Conservation (phyloP, 345 rosid species). For the Gossypium sturtianum region DNA sequence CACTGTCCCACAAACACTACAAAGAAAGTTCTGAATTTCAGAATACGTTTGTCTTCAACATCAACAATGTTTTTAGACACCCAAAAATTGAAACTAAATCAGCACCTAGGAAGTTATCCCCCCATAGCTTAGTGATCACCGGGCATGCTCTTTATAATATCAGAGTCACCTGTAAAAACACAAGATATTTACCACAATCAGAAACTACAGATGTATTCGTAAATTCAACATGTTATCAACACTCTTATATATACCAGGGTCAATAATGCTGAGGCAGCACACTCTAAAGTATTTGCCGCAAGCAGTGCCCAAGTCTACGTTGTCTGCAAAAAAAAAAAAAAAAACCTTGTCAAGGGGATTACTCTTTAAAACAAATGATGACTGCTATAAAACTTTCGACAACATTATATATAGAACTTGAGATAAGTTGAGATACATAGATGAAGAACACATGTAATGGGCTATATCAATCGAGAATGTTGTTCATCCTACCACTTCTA, state of each 20-base stretch:
- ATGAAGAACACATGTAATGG: neutral
- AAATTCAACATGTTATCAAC: neutral
- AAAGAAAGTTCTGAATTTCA: conserved; percentile 5
- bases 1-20: conserved; percentile 2
- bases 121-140: conserved; percentile 23
- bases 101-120: neutral
- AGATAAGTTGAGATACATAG: neutral
- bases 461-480: no score
- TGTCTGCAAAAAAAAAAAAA: conserved; percentile 32
- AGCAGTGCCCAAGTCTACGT: conserved; percentile 66
- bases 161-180: conserved; percentile 51
- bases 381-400: neutral
- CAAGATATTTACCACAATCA: neutral
- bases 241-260: conserved; percentile 34
- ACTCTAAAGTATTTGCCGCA: conserved; percentile 67
- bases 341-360: neutral
- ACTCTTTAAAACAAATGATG: neutral
- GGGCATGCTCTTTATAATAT: conserved; percentile 64
- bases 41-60: conserved; percentile 6
- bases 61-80: conserved; percentile 6
- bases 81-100: conserved; percentile 2
- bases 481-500: neutral
- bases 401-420: neutral
- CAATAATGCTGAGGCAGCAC: conserved; percentile 62
- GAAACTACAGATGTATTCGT: neutral